Conservation (phyloP, 177 flowering plant genomes). For the Vitis hybrid region DNA sequence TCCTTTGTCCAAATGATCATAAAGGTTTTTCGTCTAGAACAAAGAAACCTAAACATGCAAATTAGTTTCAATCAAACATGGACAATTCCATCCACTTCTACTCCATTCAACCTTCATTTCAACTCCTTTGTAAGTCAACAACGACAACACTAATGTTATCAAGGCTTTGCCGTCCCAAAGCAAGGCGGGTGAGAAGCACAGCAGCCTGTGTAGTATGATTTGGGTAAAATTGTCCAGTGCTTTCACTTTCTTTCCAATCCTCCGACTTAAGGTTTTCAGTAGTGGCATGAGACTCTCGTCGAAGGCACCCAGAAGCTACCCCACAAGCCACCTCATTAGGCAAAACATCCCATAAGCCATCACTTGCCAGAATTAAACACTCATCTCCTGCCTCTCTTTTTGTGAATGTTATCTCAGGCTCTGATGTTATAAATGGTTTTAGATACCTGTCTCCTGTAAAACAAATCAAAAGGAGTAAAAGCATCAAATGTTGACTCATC, state of each 20-base stretch:
- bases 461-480: constrained; percentile 1
- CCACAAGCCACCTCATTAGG: constrained; percentile 49
- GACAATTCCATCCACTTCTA: background rate
- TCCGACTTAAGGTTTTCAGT: constrained; percentile 1
- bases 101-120: too few species aligned
- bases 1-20: too few species aligned
- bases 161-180: constrained; percentile 45
- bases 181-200: constrained; percentile 59
- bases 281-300: constrained; percentile 17
- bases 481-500: background rate
- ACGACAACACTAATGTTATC: constrained; percentile 69
- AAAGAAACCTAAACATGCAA: too few species aligned
- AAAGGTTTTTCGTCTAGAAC: too few species aligned
- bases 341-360: constrained; percentile 74
- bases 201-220: constrained; percentile 45
- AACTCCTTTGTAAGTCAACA: constrained; percentile 38
- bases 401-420: constrained; percentile 56
- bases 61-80: too few species aligned
- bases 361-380: constrained; percentile 66
- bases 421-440: constrained; percentile 51
- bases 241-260: constrained; percentile 14
- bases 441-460: constrained; percentile 52
- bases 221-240: constrained; percentile 15
- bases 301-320: constrained; percentile 42
- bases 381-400: constrained; percentile 49